These are phyloP conservation scores for Rhodamnia argentea DNA, from an alignment of 345 rosid species.

Conservation along the genomic window DNA sequence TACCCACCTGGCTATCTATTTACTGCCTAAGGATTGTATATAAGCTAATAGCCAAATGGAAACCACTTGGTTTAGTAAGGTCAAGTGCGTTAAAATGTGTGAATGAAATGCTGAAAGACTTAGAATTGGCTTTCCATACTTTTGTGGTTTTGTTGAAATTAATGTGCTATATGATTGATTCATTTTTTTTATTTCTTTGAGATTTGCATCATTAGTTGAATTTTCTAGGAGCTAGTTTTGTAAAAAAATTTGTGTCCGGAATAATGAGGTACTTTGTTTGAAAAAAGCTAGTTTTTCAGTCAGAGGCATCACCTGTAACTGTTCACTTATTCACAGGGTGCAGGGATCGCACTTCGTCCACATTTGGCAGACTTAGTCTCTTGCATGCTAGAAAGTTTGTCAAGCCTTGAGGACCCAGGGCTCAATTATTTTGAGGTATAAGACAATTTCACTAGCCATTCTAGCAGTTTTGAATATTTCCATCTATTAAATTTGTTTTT, in stretches of 20 bases:
- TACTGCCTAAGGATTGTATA: neutral
- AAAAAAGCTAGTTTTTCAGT: neutral
- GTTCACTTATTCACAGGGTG: slow-evolving; percentile 43
- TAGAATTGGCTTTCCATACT: neutral
- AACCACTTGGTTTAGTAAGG: neutral
- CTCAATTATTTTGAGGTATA: slow-evolving; percentile 96
- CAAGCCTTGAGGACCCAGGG: slow-evolving; percentile 97
- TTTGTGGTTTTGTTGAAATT: neutral
- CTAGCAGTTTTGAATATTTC: slow-evolving; percentile 1
- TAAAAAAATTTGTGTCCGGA: neutral
- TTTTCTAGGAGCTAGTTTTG: neutral
- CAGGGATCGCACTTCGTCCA: slow-evolving; percentile 84
- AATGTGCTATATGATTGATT: neutral
- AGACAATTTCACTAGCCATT: neutral
- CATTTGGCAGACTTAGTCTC: slow-evolving; percentile 84
- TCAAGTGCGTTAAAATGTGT: neutral
- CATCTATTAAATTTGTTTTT: neutral
- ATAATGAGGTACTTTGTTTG: neutral
- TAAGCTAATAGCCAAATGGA: neutral
- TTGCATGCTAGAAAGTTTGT: slow-evolving; percentile 98
- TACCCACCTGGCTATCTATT: neutral
- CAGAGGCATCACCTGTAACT: neutral
- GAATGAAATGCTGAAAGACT: neutral
- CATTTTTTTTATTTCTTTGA: neutral
- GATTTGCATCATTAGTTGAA: neutral